Evolutionary conservation across 257 asterid species (phyloP).

Genomic region (Linderniella brevidens): DNA sequence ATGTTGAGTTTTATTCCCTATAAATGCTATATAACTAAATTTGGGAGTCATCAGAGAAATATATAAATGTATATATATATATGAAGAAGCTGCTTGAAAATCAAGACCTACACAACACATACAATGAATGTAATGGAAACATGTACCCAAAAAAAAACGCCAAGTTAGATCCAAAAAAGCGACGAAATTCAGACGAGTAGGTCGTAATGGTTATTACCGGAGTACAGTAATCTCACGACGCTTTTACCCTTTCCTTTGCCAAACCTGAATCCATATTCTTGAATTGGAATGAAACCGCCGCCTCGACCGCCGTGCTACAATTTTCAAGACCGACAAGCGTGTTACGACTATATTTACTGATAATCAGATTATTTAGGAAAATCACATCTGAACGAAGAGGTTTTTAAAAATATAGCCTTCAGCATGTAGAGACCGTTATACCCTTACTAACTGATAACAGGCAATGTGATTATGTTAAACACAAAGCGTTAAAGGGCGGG

Average conservation of each 20-base stretch:
- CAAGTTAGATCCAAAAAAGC: no score
- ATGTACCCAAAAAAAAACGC: no score
- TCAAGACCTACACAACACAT: no score
- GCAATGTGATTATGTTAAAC: not conserved
- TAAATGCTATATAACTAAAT: no score
- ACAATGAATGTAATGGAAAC: no score
- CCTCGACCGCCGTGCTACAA: constrained; percentile 82
- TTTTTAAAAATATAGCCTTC: not conserved
- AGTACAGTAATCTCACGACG: constrained; percentile 61
- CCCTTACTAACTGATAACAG: not conserved
- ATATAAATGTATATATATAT: no score
- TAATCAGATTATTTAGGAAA: not conserved
- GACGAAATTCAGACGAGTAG: constrained; percentile 35
- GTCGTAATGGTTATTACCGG: constrained; percentile 83
- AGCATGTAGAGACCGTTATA: not conserved
- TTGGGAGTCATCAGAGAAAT: no score
- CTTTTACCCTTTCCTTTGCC: constrained; percentile 34
- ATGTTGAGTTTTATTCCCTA: no score
- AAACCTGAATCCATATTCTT: constrained; percentile 79
- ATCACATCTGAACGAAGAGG: not conserved
- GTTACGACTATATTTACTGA: constrained; percentile 2
- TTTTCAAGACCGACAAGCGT: constrained; percentile 1
- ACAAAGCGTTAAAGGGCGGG: not conserved
- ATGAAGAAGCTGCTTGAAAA: no score
- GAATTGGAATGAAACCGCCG: constrained; percentile 76